Evolutionary conservation across 2,329 filamentous ascomycete species (phyloP).

Genomic region (Colletotrichum falcatum): DNA sequence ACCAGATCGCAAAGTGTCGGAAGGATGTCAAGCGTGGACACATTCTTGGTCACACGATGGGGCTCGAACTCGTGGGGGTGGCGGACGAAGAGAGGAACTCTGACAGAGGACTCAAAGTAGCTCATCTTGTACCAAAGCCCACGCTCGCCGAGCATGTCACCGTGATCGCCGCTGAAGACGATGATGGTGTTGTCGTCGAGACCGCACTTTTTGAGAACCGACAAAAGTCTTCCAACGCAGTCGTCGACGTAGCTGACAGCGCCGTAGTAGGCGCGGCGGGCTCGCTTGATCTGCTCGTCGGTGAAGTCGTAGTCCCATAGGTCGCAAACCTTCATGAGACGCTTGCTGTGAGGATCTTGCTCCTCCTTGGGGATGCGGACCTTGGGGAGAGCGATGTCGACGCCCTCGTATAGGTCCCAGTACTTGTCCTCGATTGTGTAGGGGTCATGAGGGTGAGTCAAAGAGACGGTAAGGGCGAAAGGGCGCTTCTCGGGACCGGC

Average conservation of each 20-base stretch:
- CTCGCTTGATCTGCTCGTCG: slow-evolving; percentile 86
- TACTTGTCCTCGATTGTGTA: slow-evolving; percentile 95
- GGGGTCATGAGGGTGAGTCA: slow-evolving; percentile 94
- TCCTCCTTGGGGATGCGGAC: slow-evolving; percentile 83
- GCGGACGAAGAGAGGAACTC: slow-evolving; percentile 88
- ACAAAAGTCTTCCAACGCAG: slow-evolving; percentile 85
- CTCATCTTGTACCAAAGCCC: slow-evolving; percentile 98
- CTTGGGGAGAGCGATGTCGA: slow-evolving; percentile 87
- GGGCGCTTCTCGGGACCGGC: slow-evolving; percentile 78
- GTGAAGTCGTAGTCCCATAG: slow-evolving; percentile 86
- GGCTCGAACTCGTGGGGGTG: slow-evolving; percentile 81
- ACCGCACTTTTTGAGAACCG: slow-evolving; percentile 81
- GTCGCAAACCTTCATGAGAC: slow-evolving; percentile 87
- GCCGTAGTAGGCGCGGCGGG: slow-evolving; percentile 90
- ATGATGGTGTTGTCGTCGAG: slow-evolving; percentile 89
- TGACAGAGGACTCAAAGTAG: slow-evolving; percentile 92
- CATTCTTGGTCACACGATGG: slow-evolving; percentile 83
- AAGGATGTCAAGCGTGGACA: slow-evolving; percentile 90
- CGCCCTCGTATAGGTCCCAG: slow-evolving; percentile 91
- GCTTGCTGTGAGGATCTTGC: slow-evolving; percentile 88
- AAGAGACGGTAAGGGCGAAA: slow-evolving; percentile 89
- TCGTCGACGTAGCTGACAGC: slow-evolving; percentile 95
- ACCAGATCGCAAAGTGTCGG: slow-evolving; percentile 89
- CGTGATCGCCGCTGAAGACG: slow-evolving; percentile 93
- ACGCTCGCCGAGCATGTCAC: slow-evolving; percentile 95